A percentile compares a stretch with the other conserved stretches of the same genome.
Conservation (phyloP, 148 eudicot species). For the Gaultheria prostrata region DNA sequence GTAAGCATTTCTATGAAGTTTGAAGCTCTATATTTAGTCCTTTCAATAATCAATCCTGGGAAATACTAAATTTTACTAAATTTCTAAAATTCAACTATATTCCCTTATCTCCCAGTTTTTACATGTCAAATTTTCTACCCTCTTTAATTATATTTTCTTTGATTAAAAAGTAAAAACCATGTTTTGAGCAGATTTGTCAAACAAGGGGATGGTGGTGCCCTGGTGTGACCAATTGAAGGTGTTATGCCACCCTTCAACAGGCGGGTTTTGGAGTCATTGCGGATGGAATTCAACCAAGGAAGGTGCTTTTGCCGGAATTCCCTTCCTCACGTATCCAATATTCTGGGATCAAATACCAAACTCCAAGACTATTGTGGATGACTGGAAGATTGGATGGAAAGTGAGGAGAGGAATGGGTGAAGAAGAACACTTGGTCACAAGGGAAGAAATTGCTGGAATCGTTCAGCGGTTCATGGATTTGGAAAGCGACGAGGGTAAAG, state of each 20-base stretch:
- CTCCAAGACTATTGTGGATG: constrained; percentile 50
- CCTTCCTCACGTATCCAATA: constrained; percentile 50
- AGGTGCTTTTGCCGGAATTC: constrained; percentile 45
- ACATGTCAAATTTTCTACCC: not conserved
- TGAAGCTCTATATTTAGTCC: not conserved
- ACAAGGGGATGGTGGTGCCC: constrained; percentile 37
- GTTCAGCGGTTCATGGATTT: not conserved
- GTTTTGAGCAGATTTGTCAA: not conserved
- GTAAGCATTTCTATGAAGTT: not conserved
- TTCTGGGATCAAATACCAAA: constrained; percentile 52
- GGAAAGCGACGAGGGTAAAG: not conserved
- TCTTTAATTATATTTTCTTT: not conserved
- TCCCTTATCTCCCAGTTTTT: not conserved
- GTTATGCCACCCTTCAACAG: constrained; percentile 43
- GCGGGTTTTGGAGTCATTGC: constrained; percentile 67
- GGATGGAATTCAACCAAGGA: constrained; percentile 68
- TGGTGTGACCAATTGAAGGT: constrained; percentile 60
- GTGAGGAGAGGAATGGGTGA: constrained; percentile 19
- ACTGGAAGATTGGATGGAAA: constrained; percentile 49
- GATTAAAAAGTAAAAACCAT: not conserved
- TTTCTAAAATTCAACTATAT: not conserved
- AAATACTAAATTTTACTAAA: not conserved
- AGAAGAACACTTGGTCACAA: constrained; percentile 24
- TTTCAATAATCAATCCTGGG: not conserved
- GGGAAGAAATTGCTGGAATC: constrained; percentile 1